phyloP scores from a whole-genome alignment of 495 filamentous ascomycete species.

The Trichocladium antarcticum region DNA sequence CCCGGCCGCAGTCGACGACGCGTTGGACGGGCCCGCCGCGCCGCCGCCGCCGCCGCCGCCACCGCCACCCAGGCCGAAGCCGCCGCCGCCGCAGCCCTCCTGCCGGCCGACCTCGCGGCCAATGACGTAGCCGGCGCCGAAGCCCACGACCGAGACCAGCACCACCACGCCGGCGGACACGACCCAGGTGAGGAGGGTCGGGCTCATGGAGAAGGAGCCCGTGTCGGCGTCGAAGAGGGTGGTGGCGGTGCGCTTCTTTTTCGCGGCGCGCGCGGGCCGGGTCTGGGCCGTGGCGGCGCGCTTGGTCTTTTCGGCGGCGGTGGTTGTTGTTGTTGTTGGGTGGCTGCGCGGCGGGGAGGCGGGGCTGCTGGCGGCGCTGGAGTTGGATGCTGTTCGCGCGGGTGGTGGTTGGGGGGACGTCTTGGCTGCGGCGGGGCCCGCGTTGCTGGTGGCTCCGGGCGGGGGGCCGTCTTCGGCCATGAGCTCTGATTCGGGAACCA shows the following conservation, averaged over 20 bases:
- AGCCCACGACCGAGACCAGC: conserved; percentile 80
- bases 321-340: conserved; percentile 36
- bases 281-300: conserved; percentile 34
- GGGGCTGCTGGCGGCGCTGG: conserved; percentile 23
- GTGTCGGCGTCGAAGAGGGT: background rate
- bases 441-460: conserved; percentile 15
- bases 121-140: conserved; percentile 84
- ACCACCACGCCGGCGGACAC: conserved; percentile 88
- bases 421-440: conserved; percentile 18
- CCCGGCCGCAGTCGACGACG: conserved; percentile 29
- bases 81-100: conserved; percentile 35
- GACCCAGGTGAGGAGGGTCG: conserved; percentile 82
- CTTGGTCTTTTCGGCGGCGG: conserved; percentile 38
- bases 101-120: conserved; percentile 69
- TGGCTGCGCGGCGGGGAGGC: conserved; percentile 24
- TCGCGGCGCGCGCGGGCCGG: conserved; percentile 34
- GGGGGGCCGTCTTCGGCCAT: conserved; percentile 35
- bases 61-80: conserved; percentile 28
- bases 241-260: conserved; percentile 41
- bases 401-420: background rate
- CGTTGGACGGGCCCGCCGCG: background rate
- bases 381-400: conserved; percentile 24
- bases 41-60: conserved; percentile 16
- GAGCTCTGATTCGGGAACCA: conserved; percentile 68
- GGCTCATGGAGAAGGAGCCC: conserved; percentile 35